phyloP scores from a whole-genome alignment of 371 early-diverging fungal species.

The Rhizopus delemar region DNA sequence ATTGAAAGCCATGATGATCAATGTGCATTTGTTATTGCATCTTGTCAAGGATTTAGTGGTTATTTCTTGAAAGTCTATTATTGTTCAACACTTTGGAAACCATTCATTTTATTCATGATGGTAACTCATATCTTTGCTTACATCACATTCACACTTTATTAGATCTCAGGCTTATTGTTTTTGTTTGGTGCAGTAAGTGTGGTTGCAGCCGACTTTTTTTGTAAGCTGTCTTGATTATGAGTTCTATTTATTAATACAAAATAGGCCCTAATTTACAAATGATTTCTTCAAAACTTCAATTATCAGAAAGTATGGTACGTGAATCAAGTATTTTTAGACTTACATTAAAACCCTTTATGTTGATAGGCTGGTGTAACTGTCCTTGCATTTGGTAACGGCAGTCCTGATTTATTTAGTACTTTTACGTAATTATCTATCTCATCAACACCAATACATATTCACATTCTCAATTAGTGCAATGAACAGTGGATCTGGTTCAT shows the following conservation, averaged over 20 bases:
- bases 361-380: slow-evolving; percentile 83
- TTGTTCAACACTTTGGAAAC: slow-evolving; percentile 51
- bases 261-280: slow-evolving; percentile 62
- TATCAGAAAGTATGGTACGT: slow-evolving; percentile 70
- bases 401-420: slow-evolving; percentile 80
- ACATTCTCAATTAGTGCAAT: slow-evolving; percentile 56
- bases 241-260: neutral
- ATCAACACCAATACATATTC: neutral
- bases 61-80: slow-evolving; percentile 61
- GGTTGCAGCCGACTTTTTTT: slow-evolving; percentile 72
- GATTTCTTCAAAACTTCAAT: slow-evolving; percentile 56
- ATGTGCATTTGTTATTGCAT: slow-evolving; percentile 38
- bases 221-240: slow-evolving; percentile 33
- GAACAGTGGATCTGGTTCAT: slow-evolving; percentile 67
- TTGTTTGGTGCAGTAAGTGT: slow-evolving; percentile 67
- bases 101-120: slow-evolving; percentile 38
- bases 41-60: slow-evolving; percentile 44
- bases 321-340: neutral
- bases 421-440: slow-evolving; percentile 41
- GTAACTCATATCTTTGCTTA: slow-evolving; percentile 7
- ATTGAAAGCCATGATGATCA: slow-evolving; percentile 39
- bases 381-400: slow-evolving; percentile 84
- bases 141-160: neutral
- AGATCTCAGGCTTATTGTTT: slow-evolving; percentile 37
- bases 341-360: slow-evolving; percentile 3